phyloP scores from a whole-genome alignment of 176 grass and related monocot species.

The Canna indica region DNA sequence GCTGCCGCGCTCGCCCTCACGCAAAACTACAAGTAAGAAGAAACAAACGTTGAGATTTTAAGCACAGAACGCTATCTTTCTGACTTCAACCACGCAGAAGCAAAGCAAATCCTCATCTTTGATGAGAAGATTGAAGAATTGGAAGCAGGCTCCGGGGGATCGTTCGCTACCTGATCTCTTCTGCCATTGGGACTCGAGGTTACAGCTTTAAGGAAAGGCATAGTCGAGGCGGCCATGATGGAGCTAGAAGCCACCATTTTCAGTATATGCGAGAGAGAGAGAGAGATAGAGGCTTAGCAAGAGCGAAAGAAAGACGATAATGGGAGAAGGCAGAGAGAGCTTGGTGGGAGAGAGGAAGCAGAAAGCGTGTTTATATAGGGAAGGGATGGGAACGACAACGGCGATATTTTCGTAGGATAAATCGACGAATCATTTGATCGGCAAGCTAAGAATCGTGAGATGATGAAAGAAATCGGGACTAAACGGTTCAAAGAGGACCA shows the following conservation, averaged over 20 bases:
- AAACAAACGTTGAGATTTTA: neutral
- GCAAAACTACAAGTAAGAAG: slow-evolving; percentile 33
- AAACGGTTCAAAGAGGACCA: too few species aligned
- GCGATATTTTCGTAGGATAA: too few species aligned
- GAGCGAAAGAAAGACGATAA: neutral
- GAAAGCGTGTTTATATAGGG: too few species aligned
- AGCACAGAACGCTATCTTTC: too few species aligned
- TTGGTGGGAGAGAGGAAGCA: neutral
- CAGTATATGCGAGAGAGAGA: neutral
- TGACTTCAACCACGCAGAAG: neutral
- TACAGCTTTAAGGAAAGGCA: slow-evolving; percentile 35
- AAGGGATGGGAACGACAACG: too few species aligned
- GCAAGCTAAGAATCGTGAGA: too few species aligned
- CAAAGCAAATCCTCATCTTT: neutral
- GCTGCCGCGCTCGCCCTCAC: slow-evolving; percentile 34
- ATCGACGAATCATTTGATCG: too few species aligned
- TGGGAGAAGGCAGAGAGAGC: slow-evolving; percentile 8
- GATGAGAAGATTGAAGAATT: neutral
- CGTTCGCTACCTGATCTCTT: slow-evolving; percentile 41
- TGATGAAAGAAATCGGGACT: too few species aligned
- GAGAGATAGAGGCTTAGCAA: neutral
- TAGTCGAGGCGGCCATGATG: slow-evolving; percentile 38
- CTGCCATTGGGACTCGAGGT: slow-evolving; percentile 19
- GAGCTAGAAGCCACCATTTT: slow-evolving; percentile 23
- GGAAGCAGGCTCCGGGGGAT: neutral